phyloP scores from a whole-genome alignment of 495 filamentous ascomycete species.

The Staphylotrichum tortipilum region DNA sequence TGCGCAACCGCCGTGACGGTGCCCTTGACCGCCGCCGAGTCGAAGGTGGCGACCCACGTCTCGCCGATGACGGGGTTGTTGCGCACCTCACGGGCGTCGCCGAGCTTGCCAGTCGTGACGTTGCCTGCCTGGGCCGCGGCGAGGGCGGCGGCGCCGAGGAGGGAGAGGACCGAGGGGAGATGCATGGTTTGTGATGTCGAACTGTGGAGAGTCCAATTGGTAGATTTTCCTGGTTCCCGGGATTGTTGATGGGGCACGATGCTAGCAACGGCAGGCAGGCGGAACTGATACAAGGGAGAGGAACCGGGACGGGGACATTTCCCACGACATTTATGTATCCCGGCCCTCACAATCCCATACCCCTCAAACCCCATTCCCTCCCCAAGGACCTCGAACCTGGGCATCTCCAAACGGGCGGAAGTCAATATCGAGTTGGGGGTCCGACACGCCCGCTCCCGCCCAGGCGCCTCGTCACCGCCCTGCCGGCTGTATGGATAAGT shows the following conservation, averaged over 20 bases:
- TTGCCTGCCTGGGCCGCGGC: conserved; percentile 31
- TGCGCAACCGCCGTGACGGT: conserved; percentile 45
- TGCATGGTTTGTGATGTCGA: too few species aligned
- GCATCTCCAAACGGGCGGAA: too few species aligned
- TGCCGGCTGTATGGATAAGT: conserved; percentile 20
- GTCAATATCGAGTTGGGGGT: background rate
- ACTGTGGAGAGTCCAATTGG: too few species aligned
- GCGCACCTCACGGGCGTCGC: conserved; percentile 46
- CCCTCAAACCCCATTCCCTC: background rate
- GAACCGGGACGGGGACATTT: conserved; percentile 5
- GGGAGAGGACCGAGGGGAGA: conserved; percentile 26
- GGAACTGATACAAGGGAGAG: too few species aligned
- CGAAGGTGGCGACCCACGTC: conserved; percentile 44
- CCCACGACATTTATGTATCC: too few species aligned
- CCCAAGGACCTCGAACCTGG: too few species aligned
- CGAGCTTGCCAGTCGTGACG: conserved; percentile 35
- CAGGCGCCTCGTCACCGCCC: background rate
- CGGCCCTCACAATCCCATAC: too few species aligned
- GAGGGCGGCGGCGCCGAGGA: conserved; percentile 34
- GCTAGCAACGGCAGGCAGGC: too few species aligned
- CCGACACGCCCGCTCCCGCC: background rate
- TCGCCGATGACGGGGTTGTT: conserved; percentile 51
- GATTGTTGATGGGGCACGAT: too few species aligned
- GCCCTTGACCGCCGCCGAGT: conserved; percentile 47
- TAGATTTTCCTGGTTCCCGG: too few species aligned